Evolutionary conservation across 2,329 filamentous ascomycete genomes (phyloP).

Genomic region (Alternaria consortialis): DNA sequence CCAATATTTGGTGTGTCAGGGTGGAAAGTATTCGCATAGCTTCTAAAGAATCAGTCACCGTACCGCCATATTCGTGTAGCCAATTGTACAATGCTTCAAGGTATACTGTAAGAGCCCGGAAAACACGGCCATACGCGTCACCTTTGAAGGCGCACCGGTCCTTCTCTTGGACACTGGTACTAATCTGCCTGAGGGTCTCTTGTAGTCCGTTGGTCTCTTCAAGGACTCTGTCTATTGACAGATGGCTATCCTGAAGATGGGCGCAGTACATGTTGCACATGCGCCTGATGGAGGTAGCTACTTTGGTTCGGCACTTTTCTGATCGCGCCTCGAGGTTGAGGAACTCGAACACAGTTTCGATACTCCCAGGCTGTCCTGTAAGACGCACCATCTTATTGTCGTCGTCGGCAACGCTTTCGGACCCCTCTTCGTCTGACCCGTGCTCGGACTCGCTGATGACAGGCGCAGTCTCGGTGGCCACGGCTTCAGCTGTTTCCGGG

Average conservation of each 20-base stretch:
- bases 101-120: slow-evolving; percentile 28
- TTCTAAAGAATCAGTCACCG: slow-evolving; percentile 15
- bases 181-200: slow-evolving; percentile 14
- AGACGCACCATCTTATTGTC: not conserved
- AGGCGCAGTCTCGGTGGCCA: not conserved
- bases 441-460: not conserved
- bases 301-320: slow-evolving; percentile 30
- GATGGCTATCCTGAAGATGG: slow-evolving; percentile 10
- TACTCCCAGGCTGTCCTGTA: not conserved
- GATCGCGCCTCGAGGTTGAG: slow-evolving; percentile 24
- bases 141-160: slow-evolving; percentile 29
- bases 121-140: slow-evolving; percentile 41
- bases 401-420: slow-evolving; percentile 5
- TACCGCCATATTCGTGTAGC: slow-evolving; percentile 13
- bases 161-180: slow-evolving; percentile 1
- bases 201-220: slow-evolving; percentile 16
- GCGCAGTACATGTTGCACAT: slow-evolving; percentile 18
- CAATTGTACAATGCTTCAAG: slow-evolving; percentile 30
- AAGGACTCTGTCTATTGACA: slow-evolving; percentile 18
- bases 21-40: slow-evolving; percentile 30
- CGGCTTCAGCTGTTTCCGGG: not conserved
- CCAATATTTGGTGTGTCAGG: slow-evolving; percentile 28
- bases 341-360: slow-evolving; percentile 36
- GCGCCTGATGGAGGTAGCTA: slow-evolving; percentile 21
- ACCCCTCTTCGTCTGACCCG: slow-evolving; percentile 2